Conservation (phyloP, 192 early-diverging fungal genomes). For the Cetraspora pellucida region DNA sequence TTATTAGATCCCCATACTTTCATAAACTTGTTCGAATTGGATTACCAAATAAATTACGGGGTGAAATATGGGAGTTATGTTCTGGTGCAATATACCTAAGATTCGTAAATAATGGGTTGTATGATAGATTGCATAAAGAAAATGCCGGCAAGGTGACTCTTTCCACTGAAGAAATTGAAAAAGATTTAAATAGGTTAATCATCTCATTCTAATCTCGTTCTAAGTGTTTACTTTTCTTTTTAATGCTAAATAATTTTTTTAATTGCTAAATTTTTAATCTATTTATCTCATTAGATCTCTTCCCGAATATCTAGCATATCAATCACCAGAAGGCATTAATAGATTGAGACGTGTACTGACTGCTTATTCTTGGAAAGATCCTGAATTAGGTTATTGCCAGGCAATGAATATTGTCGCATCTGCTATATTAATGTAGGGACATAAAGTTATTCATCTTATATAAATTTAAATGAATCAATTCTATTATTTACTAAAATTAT, state of each 20-base stretch:
- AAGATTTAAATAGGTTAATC: conserved; percentile 80
- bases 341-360: conserved; percentile 91
- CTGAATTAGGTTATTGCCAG: conserved; percentile 99
- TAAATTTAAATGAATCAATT: not conserved
- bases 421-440: conserved; percentile 77
- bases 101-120: conserved; percentile 84
- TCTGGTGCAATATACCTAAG: conserved; percentile 86
- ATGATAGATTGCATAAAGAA: conserved; percentile 69
- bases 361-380: conserved; percentile 80
- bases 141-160: conserved; percentile 74
- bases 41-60: conserved; percentile 82
- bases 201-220: not conserved
- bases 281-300: conserved; percentile 62
- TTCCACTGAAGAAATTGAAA: conserved; percentile 93
- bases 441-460: not conserved
- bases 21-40: conserved; percentile 89
- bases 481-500: not conserved
- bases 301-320: conserved; percentile 93
- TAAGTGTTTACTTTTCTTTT: not conserved
- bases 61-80: conserved; percentile 93
- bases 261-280: not conserved
- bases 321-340: conserved; percentile 87
- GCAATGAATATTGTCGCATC: conserved; percentile 99
- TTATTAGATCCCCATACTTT: conserved; percentile 79
- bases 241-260: not conserved